Base-by-base conservation (phyloP, 495 filamentous ascomycete genomes). In the Astrothelium subdiscretum region DNA sequence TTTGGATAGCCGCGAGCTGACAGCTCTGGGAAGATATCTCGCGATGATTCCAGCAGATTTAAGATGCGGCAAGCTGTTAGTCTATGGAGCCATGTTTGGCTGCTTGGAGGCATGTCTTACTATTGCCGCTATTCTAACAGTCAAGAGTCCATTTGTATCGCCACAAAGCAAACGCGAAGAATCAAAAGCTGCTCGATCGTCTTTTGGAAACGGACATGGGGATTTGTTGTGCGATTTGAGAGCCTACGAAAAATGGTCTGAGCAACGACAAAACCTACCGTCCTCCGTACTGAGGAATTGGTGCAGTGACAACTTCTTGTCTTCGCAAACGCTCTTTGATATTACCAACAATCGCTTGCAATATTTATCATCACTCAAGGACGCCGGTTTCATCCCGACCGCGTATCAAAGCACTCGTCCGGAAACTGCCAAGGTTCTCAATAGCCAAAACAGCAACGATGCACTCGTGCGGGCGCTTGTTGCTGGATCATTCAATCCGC, bases 1-100 rank as follows among this genome's bases (percentile, higher is more conserved):
- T 10, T 78, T 97, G 2, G 88, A 91, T 63, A 87, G 87, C 32
- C 83, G 90, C 59, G 84, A 89, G 62, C 77, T 98, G 43, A 97
- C 94, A 0, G 91, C 91, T 0, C 84, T 98, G 0, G 94, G 94
- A 42, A 82, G 88, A 52, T 92, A 97, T 74, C 76, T 98, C 11
- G 85, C 91, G 40, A 87, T 95, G 85, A 96, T 98, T 43, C 94
- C 94, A 2, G 91, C 95, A 1, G 94, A 98, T 65, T 77, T 98
- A 29, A 85, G 95, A 12, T 96, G 90, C 71, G 88, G 87, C 22
- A 98, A 98, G 73, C 82, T 98, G 8, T 88, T 98, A 83, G 90
- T 98, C 18, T 96, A 95, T 66, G 95, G 94, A 18, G 87, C 90
- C 1, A 92, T 91, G 48, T 97, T 98, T 69, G 87, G 88, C 22